Evolutionary conservation across 1,284 basidiomycete genomes (phyloP).

Genomic region (Omphalotus olearius): DNA sequence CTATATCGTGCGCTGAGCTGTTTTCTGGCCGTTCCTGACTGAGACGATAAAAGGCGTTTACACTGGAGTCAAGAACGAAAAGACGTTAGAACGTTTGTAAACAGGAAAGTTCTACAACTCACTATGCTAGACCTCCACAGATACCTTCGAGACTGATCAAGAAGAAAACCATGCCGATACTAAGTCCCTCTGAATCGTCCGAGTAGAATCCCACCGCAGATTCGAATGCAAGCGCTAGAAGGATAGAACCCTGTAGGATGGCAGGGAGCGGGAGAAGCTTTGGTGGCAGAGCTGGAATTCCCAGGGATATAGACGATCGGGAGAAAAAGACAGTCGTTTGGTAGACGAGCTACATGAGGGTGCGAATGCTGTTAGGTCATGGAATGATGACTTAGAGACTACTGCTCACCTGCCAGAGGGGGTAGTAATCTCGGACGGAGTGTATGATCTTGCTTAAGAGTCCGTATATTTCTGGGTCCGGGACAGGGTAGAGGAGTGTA

Average conservation of each 20-base stretch:
- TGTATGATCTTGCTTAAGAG: slow-evolving; percentile 77
- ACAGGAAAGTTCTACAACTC: slow-evolving; percentile 26
- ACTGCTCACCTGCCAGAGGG: slow-evolving; percentile 77
- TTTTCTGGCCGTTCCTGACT: slow-evolving; percentile 65
- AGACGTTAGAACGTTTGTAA: neutral
- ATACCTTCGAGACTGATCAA: slow-evolving; percentile 83
- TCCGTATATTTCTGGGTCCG: slow-evolving; percentile 52
- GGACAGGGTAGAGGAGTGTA: slow-evolving; percentile 88
- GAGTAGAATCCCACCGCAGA: slow-evolving; percentile 64
- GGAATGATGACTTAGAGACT: neutral
- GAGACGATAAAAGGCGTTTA: slow-evolving; percentile 84
- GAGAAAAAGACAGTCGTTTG: slow-evolving; percentile 96
- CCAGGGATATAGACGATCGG: slow-evolving; percentile 87
- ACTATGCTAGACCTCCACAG: slow-evolving; percentile 93
- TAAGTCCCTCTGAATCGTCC: slow-evolving; percentile 44
- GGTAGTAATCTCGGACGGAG: slow-evolving; percentile 90
- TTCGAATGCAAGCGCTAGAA: slow-evolving; percentile 59
- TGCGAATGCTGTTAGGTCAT: slow-evolving; percentile 19
- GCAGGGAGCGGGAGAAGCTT: slow-evolving; percentile 73
- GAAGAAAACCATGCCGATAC: slow-evolving; percentile 67
- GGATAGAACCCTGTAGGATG: slow-evolving; percentile 61
- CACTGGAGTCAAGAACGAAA: slow-evolving; percentile 37
- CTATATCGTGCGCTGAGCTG: slow-evolving; percentile 38
- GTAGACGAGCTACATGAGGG: slow-evolving; percentile 60
- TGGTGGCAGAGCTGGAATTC: slow-evolving; percentile 78